Percentiles rank a stretch among this genome's conserved stretches.
Evolutionary conservation across 2,329 filamentous ascomycete genomes (phyloP).

Genomic region (Colletotrichum sublineola): DNA sequence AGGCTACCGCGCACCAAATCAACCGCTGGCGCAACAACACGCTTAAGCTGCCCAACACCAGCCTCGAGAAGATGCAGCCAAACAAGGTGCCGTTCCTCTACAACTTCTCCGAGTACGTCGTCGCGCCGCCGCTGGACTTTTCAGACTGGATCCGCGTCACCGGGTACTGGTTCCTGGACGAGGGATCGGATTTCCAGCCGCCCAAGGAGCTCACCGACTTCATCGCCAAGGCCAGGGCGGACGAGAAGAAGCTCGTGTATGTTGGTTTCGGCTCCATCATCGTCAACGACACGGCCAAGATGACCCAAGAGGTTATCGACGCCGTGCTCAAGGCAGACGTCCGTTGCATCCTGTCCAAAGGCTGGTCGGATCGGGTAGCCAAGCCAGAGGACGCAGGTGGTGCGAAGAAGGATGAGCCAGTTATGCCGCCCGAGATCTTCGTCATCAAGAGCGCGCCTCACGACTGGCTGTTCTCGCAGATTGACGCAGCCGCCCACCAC

Average conservation of each 20-base stretch:
- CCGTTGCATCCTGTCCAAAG: slow-evolving; percentile 93
- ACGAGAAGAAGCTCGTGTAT: slow-evolving; percentile 93
- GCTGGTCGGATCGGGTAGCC: slow-evolving; percentile 86
- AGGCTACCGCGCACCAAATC: slow-evolving; percentile 88
- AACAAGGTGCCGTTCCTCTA: slow-evolving; percentile 99
- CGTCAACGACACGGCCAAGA: slow-evolving; percentile 86
- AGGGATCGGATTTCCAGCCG: slow-evolving; percentile 76
- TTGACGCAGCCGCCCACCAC: slow-evolving; percentile 95
- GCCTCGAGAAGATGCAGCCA: slow-evolving; percentile 89
- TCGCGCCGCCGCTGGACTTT: slow-evolving; percentile 94
- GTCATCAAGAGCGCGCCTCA: slow-evolving; percentile 93
- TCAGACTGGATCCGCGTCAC: slow-evolving; percentile 98
- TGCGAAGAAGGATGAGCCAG: slow-evolving; percentile 68
- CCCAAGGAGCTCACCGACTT: slow-evolving; percentile 83
- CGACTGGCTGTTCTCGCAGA: slow-evolving; percentile 95
- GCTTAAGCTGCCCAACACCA: slow-evolving; percentile 84
- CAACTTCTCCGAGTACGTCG: slow-evolving; percentile 94
- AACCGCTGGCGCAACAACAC: slow-evolving; percentile 91
- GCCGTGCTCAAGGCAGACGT: slow-evolving; percentile 93
- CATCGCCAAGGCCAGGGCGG: slow-evolving; percentile 83
- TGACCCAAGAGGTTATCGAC: slow-evolving; percentile 94
- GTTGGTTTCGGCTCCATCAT: slow-evolving; percentile 98
- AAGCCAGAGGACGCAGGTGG: slow-evolving; percentile 54
- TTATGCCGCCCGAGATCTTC: slow-evolving; percentile 83
- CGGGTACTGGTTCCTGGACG: slow-evolving; percentile 97